Conservation (phyloP, 1,139 yeast genomes). For the Saccharomyces hybrid region DNA sequence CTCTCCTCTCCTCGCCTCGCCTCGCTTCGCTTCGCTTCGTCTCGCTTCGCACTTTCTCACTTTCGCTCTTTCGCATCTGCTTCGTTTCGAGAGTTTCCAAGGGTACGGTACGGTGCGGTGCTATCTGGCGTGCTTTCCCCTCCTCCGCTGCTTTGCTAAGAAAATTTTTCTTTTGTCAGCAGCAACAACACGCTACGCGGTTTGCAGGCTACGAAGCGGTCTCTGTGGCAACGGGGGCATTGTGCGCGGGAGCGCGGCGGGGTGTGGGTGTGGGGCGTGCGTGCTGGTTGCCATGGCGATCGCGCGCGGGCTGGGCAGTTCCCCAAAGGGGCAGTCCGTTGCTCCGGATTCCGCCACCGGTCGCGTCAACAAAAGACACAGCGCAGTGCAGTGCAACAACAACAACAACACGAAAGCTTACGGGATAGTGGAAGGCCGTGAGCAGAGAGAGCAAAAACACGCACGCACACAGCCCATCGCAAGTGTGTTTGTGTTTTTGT, state of each 20-base stretch:
- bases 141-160: not conserved
- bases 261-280: constrained; percentile 1
- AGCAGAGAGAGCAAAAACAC: not conserved
- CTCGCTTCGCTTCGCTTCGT: not conserved
- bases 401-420: not conserved
- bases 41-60: not conserved
- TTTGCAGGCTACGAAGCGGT: not conserved
- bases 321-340: not conserved
- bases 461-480: too few species aligned
- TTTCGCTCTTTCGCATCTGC: not conserved
- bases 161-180: not conserved
- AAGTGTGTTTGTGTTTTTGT: not conserved
- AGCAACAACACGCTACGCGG: not conserved
- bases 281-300: not conserved
- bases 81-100: constrained; percentile 1
- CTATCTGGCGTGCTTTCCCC: not conserved
- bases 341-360: not conserved
- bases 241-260: not conserved
- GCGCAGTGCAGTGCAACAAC: too few species aligned
- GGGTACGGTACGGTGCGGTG: not conserved
- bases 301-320: not conserved
- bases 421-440: not conserved
- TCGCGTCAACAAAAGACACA: not conserved
- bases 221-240: constrained; percentile 1
- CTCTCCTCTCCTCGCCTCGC: too few species aligned